Evolutionary conservation across 1,284 basidiomycete species (phyloP), one percentile per base, ranked within the genome.

Genomic region (Calocybe gambosa): DNA sequence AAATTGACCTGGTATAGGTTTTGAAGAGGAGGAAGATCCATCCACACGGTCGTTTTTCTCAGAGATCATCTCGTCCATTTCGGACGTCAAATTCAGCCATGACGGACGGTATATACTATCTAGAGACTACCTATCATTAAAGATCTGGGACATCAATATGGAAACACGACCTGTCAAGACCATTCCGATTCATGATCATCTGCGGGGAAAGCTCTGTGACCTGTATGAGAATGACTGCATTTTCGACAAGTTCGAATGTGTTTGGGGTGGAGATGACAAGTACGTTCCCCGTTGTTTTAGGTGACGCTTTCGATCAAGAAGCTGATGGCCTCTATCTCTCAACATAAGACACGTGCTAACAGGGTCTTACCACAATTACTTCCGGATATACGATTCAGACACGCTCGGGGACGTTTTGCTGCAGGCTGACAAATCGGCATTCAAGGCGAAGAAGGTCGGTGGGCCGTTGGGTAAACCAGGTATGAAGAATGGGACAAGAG

Each of bases 111-210:
- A 97, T 71, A 96, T 99, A 58, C 77, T 99, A 38, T 92, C 94
- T 46, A 81, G 96, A 53, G 96, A 99, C 71, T 99, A 99, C 67
- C 74, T 99, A 31, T 96, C 94, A 40, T 75, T 99, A 58, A 97
- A 98, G 78, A 95, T 99, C 61, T 99, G 96, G 96, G 96, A 99
- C 67, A 82, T 99, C 68, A 96, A 96, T 68, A 99, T 99, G 95
- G 96, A 99, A 70, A 87, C 83, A 57, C 83, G 88, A 62, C 96
- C 96, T 3, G 72, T 99, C 52, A 96, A 96, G 74, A 98, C 94
- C 5, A 99, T 99, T 66, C 90, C 92, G 46, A 99, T 99, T 58
- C 96, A 99, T 62, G 96, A 99, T 60, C 96, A 99, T 67, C 76
- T 99, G 35, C 85, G 95, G 45, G 89, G 91, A 49, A 99, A 99